Evolutionary conservation across 2,329 filamentous ascomycete genomes (phyloP).

Genomic region (Sarocladium brachiariae): DNA sequence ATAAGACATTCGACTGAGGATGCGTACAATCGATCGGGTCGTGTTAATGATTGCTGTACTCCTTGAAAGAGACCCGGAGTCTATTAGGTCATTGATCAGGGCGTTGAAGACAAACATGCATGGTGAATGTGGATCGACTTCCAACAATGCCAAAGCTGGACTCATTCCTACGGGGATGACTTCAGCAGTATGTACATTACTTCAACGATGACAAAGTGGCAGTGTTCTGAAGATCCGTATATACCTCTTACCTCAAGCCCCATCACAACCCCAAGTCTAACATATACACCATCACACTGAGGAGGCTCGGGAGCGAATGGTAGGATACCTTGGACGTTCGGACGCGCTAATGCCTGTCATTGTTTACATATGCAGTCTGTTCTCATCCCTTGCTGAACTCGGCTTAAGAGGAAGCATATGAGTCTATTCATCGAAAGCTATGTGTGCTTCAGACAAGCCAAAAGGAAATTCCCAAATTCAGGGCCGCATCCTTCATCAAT

Average conservation of each 20-base stretch:
- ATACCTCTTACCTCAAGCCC: too few species aligned
- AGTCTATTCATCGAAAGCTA: constrained; percentile 7
- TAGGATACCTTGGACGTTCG: background rate
- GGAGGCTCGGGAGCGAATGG: background rate
- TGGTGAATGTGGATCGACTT: too few species aligned
- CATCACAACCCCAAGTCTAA: too few species aligned
- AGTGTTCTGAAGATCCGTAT: too few species aligned
- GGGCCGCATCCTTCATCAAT: background rate
- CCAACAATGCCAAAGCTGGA: too few species aligned
- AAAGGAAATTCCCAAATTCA: constrained; percentile 1
- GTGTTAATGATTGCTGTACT: background rate
- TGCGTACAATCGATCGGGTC: background rate
- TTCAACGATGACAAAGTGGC: too few species aligned
- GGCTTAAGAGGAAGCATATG: background rate
- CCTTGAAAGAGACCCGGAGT: background rate
- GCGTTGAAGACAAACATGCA: too few species aligned
- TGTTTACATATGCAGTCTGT: background rate
- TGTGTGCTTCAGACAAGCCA: constrained; percentile 1
- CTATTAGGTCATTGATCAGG: too few species aligned
- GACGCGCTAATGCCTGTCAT: background rate
- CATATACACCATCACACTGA: too few species aligned
- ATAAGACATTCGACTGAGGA: too few species aligned
- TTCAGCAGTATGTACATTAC: too few species aligned
- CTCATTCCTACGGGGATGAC: too few species aligned
- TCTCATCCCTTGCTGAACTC: background rate